Evolutionary conservation across 2,329 filamentous ascomycete genomes (phyloP).

Genomic region (Dryadomyces quercus-mongolicae): DNA sequence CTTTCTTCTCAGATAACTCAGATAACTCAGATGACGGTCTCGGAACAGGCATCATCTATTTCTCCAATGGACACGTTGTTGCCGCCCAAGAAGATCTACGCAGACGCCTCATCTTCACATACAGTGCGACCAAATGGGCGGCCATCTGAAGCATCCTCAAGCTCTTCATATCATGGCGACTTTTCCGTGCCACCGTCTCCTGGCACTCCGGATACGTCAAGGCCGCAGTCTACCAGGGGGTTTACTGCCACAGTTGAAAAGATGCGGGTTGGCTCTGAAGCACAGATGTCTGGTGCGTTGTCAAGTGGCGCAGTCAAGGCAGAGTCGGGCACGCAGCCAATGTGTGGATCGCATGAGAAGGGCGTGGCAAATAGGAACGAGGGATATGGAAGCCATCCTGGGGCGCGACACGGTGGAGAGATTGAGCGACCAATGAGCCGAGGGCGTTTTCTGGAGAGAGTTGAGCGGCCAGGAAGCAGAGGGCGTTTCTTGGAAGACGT

Average conservation of each 20-base stretch:
- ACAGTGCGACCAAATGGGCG: not conserved
- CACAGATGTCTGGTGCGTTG: not conserved
- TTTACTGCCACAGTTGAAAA: constrained; percentile 13
- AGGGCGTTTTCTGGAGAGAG: constrained; percentile 3
- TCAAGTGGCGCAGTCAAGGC: not conserved
- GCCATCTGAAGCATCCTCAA: constrained; percentile 21
- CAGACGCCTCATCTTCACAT: not conserved
- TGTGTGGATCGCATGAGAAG: not conserved
- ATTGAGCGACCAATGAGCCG: not conserved
- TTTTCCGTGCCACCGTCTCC: constrained; percentile 23
- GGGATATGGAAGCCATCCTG: not conserved
- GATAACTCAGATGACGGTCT: not conserved
- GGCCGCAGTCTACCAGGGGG: constrained; percentile 29
- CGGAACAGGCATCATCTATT: not conserved
- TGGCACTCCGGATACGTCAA: constrained; percentile 28
- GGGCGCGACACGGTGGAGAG: not conserved
- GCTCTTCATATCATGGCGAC: constrained; percentile 27
- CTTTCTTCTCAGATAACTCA: not conserved
- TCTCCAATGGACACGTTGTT: not conserved
- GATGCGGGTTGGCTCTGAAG: constrained; percentile 2
- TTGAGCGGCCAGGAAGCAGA: constrained; percentile 3
- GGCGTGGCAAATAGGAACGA: not conserved
- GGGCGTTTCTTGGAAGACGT: not conserved
- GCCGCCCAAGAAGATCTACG: no score
- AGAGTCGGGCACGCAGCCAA: not conserved